These are phyloP conservation scores for Nosema muscidifuracis DNA, from an alignment of 371 early-diverging fungal genomes.

Conservation along the genomic window DNA sequence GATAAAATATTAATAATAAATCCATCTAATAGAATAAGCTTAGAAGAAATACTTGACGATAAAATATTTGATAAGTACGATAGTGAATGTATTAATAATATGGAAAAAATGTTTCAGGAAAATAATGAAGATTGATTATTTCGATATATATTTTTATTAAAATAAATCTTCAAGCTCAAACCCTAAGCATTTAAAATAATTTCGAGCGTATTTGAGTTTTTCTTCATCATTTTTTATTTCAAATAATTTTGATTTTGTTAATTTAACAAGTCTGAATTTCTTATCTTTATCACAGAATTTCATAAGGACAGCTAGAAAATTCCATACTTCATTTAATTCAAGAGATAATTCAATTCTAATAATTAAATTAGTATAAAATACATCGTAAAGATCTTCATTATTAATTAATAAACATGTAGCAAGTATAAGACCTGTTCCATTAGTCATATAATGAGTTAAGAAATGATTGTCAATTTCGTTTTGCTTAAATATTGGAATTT, in stretches of 20 bases:
- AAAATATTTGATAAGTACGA: conserved; percentile 5
- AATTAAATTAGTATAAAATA: conserved; percentile 5
- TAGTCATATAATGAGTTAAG: neutral
- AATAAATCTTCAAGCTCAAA: neutral
- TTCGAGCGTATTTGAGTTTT: neutral
- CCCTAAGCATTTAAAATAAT: conserved; percentile 26
- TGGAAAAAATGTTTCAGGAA: too few species aligned
- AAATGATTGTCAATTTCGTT: neutral
- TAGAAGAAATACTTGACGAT: conserved; percentile 10
- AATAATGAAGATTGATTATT: too few species aligned
- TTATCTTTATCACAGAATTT: conserved; percentile 6
- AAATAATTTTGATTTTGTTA: neutral
- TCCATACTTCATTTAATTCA: conserved; percentile 9
- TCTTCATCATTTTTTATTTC: conserved; percentile 12
- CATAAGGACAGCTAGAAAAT: conserved; percentile 23
- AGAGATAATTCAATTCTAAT: neutral
- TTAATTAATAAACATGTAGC: conserved; percentile 20
- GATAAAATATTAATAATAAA: conserved; percentile 39
- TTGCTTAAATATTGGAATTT: neutral
- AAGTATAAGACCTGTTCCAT: conserved; percentile 1
- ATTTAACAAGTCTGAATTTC: conserved; percentile 6
- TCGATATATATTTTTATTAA: neutral
- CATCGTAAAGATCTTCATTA: conserved; percentile 5
- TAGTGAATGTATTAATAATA: too few species aligned
- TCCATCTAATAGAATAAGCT: conserved; percentile 36